A percentile compares a stretch with the other conserved stretches of the same genome.
These are phyloP conservation scores for Flaveria trinervia DNA, from an alignment of 129 eudicot species.

Conservation along the genomic window DNA sequence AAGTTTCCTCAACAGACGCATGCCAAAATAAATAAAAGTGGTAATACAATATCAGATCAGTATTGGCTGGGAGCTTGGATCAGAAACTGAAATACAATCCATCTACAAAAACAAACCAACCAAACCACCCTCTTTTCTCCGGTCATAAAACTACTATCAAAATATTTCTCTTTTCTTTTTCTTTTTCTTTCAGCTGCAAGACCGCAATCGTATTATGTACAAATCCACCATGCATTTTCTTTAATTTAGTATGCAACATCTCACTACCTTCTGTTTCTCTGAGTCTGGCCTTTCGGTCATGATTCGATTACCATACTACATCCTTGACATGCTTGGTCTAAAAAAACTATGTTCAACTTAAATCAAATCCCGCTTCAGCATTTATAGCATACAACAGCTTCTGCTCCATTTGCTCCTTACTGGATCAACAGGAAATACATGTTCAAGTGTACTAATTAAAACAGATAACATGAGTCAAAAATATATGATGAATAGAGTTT, in stretches of 20 bases:
- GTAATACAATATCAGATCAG: too few species aligned
- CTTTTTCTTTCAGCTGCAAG: neutral
- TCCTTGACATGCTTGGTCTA: conserved; percentile 17
- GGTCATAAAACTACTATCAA: conserved; percentile 21
- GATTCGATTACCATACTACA: conserved; percentile 16
- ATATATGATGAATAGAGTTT: neutral
- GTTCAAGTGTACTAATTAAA: neutral
- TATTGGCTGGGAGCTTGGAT: neutral
- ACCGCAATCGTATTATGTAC: conserved; percentile 32
- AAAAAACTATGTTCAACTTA: conserved; percentile 50
- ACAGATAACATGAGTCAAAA: neutral
- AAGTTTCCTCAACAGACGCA: too few species aligned
- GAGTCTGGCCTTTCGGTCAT: conserved; percentile 1
- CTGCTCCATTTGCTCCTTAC: conserved; percentile 92
- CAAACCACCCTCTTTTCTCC: conserved; percentile 20
- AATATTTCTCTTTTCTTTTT: conserved; percentile 7
- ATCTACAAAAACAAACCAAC: conserved; percentile 33
- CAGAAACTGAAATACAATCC: conserved; percentile 22
- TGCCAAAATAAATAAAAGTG: too few species aligned
- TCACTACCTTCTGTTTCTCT: conserved; percentile 30
- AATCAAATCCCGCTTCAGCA: conserved; percentile 95
- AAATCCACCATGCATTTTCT: conserved; percentile 25
- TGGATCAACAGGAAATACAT: conserved; percentile 36
- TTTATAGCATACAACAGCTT: conserved; percentile 90
- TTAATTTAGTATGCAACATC: neutral